Conservation (phyloP, 495 filamentous ascomycete genomes). For the Cercophora sp. region DNA sequence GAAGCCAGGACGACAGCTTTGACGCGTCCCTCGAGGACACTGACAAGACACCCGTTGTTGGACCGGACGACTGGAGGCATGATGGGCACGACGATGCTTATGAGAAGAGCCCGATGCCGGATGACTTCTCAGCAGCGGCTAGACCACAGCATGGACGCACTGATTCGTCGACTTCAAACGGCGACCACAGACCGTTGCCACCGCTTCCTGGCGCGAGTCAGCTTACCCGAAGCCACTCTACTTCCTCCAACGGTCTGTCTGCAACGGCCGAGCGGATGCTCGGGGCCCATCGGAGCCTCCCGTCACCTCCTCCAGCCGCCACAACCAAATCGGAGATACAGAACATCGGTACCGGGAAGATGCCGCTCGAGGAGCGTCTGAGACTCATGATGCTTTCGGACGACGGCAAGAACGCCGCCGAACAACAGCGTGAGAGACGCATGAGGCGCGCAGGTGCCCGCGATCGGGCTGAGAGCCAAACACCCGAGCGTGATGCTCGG, state of each 20-base stretch:
- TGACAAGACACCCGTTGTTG: constrained; percentile 93
- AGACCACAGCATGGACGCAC: constrained; percentile 50
- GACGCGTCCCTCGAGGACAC: constrained; percentile 91
- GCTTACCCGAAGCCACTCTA: constrained; percentile 32
- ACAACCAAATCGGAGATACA: constrained; percentile 68
- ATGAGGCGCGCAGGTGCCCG: constrained; percentile 52
- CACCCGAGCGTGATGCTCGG: constrained; percentile 43
- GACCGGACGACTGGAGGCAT: constrained; percentile 92
- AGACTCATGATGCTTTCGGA: constrained; percentile 77
- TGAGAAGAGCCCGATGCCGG: constrained; percentile 61
- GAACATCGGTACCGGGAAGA: constrained; percentile 60
- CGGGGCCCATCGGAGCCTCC: constrained; percentile 57
- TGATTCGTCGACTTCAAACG: constrained; percentile 67
- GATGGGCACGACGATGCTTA: constrained; percentile 70
- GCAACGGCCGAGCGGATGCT: constrained; percentile 61
- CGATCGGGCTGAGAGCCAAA: constrained; percentile 43
- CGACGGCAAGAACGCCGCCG: constrained; percentile 49
- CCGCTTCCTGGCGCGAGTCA: constrained; percentile 56
- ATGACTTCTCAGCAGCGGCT: constrained; percentile 29
- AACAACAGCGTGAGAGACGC: constrained; percentile 58
- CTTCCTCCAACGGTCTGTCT: constrained; percentile 35
- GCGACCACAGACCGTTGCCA: constrained; percentile 71
- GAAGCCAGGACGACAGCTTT: constrained; percentile 82
- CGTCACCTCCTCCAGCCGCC: constrained; percentile 62
- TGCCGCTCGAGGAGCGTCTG: constrained; percentile 78